Conservation (phyloP, 768 basidiomycete genomes). For the Melanogaster broomeanus region DNA sequence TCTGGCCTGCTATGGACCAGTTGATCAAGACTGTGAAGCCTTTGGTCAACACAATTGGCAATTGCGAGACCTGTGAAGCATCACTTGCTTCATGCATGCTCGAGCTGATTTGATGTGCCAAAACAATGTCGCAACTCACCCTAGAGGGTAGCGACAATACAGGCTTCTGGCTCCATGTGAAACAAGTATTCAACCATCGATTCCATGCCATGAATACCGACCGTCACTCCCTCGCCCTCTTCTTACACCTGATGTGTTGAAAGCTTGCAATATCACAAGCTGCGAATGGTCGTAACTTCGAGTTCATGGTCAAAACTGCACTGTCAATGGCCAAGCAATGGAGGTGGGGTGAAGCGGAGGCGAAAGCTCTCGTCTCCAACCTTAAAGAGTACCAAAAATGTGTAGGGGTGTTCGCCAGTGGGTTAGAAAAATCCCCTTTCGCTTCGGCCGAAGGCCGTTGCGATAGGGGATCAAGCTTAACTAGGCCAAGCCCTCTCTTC, state of each 20-base stretch:
- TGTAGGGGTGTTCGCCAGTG: slow-evolving; percentile 14
- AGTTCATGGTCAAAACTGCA: slow-evolving; percentile 17
- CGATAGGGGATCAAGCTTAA: too few relatives aligned
- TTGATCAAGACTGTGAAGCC: too few relatives aligned
- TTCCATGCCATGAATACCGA: slow-evolving; percentile 37
- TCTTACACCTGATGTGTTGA: slow-evolving; percentile 36
- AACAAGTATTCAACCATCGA: slow-evolving; percentile 20
- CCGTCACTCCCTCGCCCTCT: slow-evolving; percentile 33
- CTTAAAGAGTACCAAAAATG: slow-evolving; percentile 14
- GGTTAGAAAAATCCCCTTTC: too few relatives aligned
- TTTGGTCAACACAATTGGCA: too few relatives aligned
- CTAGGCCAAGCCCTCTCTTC: too few relatives aligned
- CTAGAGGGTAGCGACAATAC: slow-evolving; percentile 17
- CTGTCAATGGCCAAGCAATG: slow-evolving; percentile 23
- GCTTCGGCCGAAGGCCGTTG: too few relatives aligned
- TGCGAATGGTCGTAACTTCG: slow-evolving; percentile 14
- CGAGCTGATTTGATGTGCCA: too few relatives aligned
- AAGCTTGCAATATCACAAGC: slow-evolving; percentile 32
- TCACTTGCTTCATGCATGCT: too few relatives aligned
- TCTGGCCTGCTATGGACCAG: too few relatives aligned
- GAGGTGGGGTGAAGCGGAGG: slow-evolving; percentile 22
- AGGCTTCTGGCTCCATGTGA: slow-evolving; percentile 25
- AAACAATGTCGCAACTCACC: slow-evolving; percentile 10
- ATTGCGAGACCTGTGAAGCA: too few relatives aligned
- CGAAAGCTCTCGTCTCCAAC: slow-evolving; percentile 19